Conservation (phyloP, 495 filamentous ascomycete genomes). For the Penicillium riverlandense region DNA sequence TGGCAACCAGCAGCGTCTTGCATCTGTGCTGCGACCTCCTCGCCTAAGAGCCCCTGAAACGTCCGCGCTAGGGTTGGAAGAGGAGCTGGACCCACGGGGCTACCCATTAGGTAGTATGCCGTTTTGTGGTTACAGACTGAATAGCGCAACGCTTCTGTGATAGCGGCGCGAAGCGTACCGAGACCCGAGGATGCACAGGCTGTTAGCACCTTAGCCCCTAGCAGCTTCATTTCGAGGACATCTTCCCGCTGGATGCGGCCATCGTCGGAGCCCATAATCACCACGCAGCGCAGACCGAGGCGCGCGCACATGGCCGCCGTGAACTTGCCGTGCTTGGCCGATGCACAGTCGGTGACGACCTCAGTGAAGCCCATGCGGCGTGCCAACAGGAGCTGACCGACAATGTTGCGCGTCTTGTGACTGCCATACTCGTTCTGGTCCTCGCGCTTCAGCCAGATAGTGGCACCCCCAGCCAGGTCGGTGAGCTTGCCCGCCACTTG, state of each 20-base stretch:
- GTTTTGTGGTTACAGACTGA: slow-evolving; percentile 22
- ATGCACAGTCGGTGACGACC: slow-evolving; percentile 27
- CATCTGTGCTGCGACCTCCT: slow-evolving; percentile 25
- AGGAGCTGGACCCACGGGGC: slow-evolving; percentile 24
- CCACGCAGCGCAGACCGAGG: slow-evolving; percentile 20
- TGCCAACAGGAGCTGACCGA: slow-evolving; percentile 27
- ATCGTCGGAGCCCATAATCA: slow-evolving; percentile 26
- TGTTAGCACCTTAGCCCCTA: slow-evolving; percentile 23
- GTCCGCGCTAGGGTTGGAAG: slow-evolving; percentile 24
- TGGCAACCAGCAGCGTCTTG: slow-evolving; percentile 9
- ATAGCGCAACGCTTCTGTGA: slow-evolving; percentile 27
- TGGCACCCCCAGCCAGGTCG: slow-evolving; percentile 15
- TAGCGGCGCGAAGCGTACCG: slow-evolving; percentile 23
- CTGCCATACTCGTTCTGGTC: slow-evolving; percentile 23
- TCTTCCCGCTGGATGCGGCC: slow-evolving; percentile 18
- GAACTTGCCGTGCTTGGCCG: slow-evolving; percentile 24
- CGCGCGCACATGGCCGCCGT: slow-evolving; percentile 27
- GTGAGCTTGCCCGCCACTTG: slow-evolving; percentile 21
- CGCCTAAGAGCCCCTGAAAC: slow-evolving; percentile 26
- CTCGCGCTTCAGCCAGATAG: slow-evolving; percentile 29
- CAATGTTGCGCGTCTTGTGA: slow-evolving; percentile 24
- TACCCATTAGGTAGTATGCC: slow-evolving; percentile 26
- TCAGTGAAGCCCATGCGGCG: slow-evolving; percentile 22
- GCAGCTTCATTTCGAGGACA: slow-evolving; percentile 21
- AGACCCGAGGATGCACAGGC: slow-evolving; percentile 19